phyloP scores from a whole-genome alignment of 106 monocot genomes.

The Platanthera guangdongensis region DNA sequence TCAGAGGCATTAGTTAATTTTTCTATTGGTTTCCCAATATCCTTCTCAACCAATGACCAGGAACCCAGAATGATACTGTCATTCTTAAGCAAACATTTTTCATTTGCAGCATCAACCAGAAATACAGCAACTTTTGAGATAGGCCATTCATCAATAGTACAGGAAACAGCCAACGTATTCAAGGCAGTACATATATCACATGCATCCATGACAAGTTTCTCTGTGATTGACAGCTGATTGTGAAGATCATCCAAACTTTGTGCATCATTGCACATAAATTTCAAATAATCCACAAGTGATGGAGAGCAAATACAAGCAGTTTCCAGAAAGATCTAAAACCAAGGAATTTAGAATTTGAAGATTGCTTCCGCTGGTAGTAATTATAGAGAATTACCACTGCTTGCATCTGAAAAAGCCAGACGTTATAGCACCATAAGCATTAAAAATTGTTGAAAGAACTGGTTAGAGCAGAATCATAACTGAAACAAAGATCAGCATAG shows the following conservation, averaged over 20 bases:
- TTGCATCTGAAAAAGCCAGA: neutral
- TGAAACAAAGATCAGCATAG: neutral
- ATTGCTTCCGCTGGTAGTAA: conserved; percentile 2
- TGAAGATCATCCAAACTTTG: neutral
- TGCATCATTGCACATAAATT: neutral
- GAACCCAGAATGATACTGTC: neutral
- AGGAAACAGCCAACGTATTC: neutral
- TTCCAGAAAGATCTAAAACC: conserved; percentile 4
- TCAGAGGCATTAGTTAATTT: neutral
- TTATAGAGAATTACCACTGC: neutral
- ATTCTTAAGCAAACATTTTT: conserved; percentile 2
- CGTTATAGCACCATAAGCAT: neutral
- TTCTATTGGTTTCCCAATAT: neutral
- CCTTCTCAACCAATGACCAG: conserved; percentile 5
- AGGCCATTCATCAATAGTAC: neutral
- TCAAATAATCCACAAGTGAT: conserved; percentile 2
- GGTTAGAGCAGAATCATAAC: neutral
- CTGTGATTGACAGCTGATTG: neutral
- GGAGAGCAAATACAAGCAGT: neutral
- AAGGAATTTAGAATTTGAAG: neutral
- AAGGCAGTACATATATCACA: conserved; percentile 8
- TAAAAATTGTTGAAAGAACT: neutral
- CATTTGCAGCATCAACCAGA: neutral
- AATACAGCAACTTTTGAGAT: conserved; percentile 7
- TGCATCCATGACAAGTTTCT: conserved; percentile 3